Evolutionary conservation across 2,329 filamentous ascomycete species (phyloP), one percentile per base, ranked within the genome.

Genomic region (Malbranchea cinnamomea): DNA sequence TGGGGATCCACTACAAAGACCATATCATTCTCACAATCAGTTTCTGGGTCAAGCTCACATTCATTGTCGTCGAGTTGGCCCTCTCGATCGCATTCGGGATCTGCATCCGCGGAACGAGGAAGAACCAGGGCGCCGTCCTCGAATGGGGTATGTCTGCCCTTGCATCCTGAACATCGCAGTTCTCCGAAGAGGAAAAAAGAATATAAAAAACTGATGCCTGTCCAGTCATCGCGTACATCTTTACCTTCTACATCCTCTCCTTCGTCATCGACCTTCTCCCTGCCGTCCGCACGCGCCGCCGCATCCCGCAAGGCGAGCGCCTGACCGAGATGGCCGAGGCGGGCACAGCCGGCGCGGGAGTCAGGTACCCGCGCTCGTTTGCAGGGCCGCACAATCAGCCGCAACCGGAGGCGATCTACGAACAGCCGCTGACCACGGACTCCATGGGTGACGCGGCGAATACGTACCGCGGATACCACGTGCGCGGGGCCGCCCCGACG

Each of bases 241-340:
- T 85, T 59, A 81, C 79, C 31, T 78, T 85, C 48, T 95, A 93
- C 58, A 66, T 91, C 37, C 68, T 87, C 38, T 83, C 78, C 37
- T 95, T 92, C 62, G 68, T 78, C 46, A 66, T 94, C 49, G 87
- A 98, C 57, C 71, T 98, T 28, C 66, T 80, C 39, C 89, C 89
- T 0, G 81, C 82, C 7, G 62, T 78, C 2, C 62, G 68, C 37
- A 78, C 73, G 7, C 71, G 67, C 39, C 50, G 59, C 40, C 56
- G 55, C 30, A 33, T 58, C 4, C 57, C 57, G 0, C 58, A 62
- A 30, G 58, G 56, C 17, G 49, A 57, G 37, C 41, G 41, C 12
- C 14, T 49, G 18, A 41, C 44, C 36, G 41, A 45, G 12, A 46
- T 48, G 41, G 23, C 34, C 11, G 33, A 45, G 9, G n/a, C n/a